These are phyloP conservation scores for Lachnellula subtilissima DNA, from an alignment of 2,329 filamentous ascomycete species.

Conservation along the genomic window DNA sequence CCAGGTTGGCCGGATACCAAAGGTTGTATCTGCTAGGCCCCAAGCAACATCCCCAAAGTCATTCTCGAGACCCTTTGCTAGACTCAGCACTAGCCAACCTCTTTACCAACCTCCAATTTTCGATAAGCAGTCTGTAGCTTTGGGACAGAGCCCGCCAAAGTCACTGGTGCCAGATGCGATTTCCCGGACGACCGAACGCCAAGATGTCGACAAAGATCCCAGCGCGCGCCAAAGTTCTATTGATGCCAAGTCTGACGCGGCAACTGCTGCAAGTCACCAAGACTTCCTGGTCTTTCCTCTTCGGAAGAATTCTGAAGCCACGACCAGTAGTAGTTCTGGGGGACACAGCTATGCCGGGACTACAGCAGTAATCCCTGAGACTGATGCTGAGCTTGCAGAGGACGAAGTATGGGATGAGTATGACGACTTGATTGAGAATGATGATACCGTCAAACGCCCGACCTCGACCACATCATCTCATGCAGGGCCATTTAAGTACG, in stretches of 20 bases:
- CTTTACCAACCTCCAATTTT: constrained; percentile 27
- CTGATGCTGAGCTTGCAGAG: constrained; percentile 66
- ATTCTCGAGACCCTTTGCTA: constrained; percentile 78
- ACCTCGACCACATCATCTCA: constrained; percentile 52
- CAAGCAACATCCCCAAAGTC: constrained; percentile 68
- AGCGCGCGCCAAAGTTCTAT: constrained; percentile 16
- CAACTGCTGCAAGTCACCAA: constrained; percentile 15
- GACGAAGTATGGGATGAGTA: constrained; percentile 97
- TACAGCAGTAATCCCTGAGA: constrained; percentile 61
- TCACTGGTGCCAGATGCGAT: constrained; percentile 20
- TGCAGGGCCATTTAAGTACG: constrained; percentile 52
- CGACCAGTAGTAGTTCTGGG: constrained; percentile 57
- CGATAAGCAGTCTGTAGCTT: constrained; percentile 41
- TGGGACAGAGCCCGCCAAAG: constrained; percentile 39
- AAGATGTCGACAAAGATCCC: background rate
- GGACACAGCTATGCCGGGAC: constrained; percentile 53
- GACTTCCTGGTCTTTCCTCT: constrained; percentile 75
- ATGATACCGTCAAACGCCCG: constrained; percentile 41
- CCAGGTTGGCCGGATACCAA: constrained; percentile 83
- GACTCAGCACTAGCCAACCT: constrained; percentile 43
- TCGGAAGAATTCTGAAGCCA: constrained; percentile 65
- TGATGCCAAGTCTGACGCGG: constrained; percentile 19
- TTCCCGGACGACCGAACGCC: background rate
- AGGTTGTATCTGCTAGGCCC: constrained; percentile 66
- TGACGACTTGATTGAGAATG: constrained; percentile 76